Base-by-base conservation (phyloP, 2,329 filamentous ascomycete genomes). In the Cladophialophora chaetospira region DNA sequence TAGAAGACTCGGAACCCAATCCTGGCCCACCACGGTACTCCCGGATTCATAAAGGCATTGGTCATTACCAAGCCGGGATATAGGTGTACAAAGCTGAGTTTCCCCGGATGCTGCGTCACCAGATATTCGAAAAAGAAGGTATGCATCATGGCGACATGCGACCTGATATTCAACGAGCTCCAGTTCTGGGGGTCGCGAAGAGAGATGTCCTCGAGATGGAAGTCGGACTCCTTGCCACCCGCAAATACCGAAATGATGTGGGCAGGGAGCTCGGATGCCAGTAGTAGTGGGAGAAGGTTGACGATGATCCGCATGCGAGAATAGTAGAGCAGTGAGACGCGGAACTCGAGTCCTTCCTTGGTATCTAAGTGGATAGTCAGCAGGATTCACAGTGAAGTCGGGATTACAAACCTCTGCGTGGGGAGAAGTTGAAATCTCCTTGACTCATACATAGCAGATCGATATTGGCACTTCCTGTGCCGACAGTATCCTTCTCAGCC, bases 381-480 rank as follows among this genome's bases (percentile, higher is more conserved):
- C 42, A 5, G 23, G 8, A 2, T 11, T n/a, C 10, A 23, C 23
- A 1, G 15, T 28, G 10, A 13, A 25, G 23, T 26, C 10, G 17
- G 21, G 9, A 6, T 28, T 44, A 25, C 42, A 23, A 13, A 44
- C 47, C 13, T 38, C 13, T 15, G 31, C 33, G 25, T 25, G 15
- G 21, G 35, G 35, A 55, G 44, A 68, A 48, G 15, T 66, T 67
- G 61, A 80, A 69, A 64, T 75, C 76, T 3, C 81, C 82, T 1
- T 75, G 75, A 1, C 75, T 81, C 51, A 83, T 73, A 63, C 84
- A 81, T 0, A 85, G 68, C 3, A 84, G 66, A 65, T 85, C 83
- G 23, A 44, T 28, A 6, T 23, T 44, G 19, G 42, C 42, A n/a
- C 3, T 11, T 8, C 26, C 42, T 57, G 23, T 73, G 73, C 33